Percentiles rank a stretch among this genome's conserved stretches.
These are phyloP conservation scores for Vanilla planifolia DNA, from an alignment of 106 monocot species.

Conservation along the genomic window DNA sequence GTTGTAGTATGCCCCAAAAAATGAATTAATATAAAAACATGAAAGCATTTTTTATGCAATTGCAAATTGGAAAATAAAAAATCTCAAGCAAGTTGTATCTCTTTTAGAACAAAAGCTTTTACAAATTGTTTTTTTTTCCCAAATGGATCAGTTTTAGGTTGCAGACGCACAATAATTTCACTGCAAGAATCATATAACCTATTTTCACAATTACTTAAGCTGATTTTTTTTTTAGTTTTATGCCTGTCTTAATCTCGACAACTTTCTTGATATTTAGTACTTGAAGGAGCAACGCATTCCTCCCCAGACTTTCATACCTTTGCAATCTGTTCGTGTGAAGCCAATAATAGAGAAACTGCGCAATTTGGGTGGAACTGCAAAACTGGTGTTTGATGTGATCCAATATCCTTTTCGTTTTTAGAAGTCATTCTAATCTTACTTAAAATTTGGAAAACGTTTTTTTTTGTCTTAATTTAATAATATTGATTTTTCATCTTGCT, in stretches of 20 bases:
- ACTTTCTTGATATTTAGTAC: conserved; percentile 48
- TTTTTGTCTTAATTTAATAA: background rate
- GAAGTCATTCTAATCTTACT: background rate
- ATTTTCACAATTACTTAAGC: too few relatives aligned
- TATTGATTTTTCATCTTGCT: background rate
- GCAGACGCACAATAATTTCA: too few relatives aligned
- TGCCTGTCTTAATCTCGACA: background rate
- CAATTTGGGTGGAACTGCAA: conserved; percentile 84
- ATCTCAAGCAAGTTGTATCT: too few relatives aligned
- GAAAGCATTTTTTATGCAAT: too few relatives aligned
- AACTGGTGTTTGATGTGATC: conserved; percentile 83
- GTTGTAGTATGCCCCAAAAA: too few relatives aligned
- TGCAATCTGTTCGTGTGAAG: conserved; percentile 92
- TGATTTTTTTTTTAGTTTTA: background rate
- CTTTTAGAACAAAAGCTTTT: too few relatives aligned
- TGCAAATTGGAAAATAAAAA: too few relatives aligned
- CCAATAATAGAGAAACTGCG: conserved; percentile 79
- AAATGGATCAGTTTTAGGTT: too few relatives aligned
- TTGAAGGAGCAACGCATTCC: conserved; percentile 94
- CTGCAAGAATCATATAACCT: too few relatives aligned
- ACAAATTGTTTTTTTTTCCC: too few relatives aligned
- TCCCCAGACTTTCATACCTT: conserved; percentile 91
- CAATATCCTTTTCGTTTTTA: conserved; percentile 88
- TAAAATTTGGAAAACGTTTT: background rate
- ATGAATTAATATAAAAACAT: too few relatives aligned